Percentiles rank a stretch among this genome's conserved stretches.
Evolutionary conservation across 2,329 filamentous ascomycete species (phyloP).

Genomic region (Cladosporium sp.): DNA sequence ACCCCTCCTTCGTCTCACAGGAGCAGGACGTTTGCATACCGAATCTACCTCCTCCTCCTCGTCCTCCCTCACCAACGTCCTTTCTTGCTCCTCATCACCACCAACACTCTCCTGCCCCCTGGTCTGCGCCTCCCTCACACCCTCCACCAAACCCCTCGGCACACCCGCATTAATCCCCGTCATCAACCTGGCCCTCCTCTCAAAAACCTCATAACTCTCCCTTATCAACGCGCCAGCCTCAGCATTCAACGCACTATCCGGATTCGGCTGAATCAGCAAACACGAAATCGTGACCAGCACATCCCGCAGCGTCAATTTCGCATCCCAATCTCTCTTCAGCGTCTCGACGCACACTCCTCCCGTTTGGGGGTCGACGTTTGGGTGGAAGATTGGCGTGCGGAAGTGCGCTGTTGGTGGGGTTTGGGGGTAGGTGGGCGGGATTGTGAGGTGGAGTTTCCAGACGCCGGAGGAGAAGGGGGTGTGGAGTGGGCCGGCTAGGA

Average conservation of each 20-base stretch:
- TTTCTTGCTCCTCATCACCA: conserved; percentile 5
- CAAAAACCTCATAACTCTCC: conserved; percentile 55
- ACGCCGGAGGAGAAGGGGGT: conserved; percentile 57
- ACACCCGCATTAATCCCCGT: conserved; percentile 57
- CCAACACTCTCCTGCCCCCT: conserved; percentile 36
- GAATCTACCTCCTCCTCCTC: conserved; percentile 17
- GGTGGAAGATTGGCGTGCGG: conserved; percentile 58
- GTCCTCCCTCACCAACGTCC: conserved; percentile 7
- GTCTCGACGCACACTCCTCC: conserved; percentile 62
- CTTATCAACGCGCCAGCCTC: conserved; percentile 55
- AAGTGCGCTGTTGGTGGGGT: conserved; percentile 55
- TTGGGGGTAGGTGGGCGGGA: conserved; percentile 53
- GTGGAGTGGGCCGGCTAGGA: conserved; percentile 55
- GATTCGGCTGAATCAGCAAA: conserved; percentile 59
- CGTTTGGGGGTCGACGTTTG: conserved; percentile 59
- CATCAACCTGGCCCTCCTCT: conserved; percentile 55
- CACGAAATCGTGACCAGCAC: conserved; percentile 58
- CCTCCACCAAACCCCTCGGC: conserved; percentile 39
- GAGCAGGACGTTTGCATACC: conserved; percentile 15
- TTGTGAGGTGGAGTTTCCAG: conserved; percentile 56
- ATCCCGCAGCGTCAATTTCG: conserved; percentile 53
- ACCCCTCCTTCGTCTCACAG: conserved; percentile 21
- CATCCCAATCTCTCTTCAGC: conserved; percentile 59
- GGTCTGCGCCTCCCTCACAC: conserved; percentile 50
- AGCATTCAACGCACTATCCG: conserved; percentile 59